Evolutionary conservation across 2,329 filamentous ascomycete species (phyloP), one percentile per base, ranked within the genome.

Genomic region (Fusarium setosum): DNA sequence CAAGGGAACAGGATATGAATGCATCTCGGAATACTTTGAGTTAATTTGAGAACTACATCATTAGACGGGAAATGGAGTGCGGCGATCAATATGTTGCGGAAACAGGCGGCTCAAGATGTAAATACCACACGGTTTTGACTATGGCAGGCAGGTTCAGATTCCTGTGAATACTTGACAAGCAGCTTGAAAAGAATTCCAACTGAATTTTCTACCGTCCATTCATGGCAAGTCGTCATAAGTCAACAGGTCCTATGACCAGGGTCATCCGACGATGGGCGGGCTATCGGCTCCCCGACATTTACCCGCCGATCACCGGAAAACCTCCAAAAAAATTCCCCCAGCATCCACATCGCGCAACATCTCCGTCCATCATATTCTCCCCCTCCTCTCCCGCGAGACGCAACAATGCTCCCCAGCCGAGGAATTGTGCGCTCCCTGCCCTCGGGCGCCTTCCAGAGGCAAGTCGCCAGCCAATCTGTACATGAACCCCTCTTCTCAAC

Each of bases 321-420:
- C 59, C 55, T 57, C 56, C 45, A 78, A 79, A 77, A 47, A 74
- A 71, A 56, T 66, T 52, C 52, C 59, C 45, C 18, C 41, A 63
- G 58, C 53, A 50, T 51, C 65, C 55, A 44, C 70, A 60, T 59
- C 67, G 40, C 31, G 50, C 38, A 65, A 44, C 32, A 49, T 40
- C 42, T 54, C 50, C 42, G 58, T 41, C 59, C 66, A 64, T 59
- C 59, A 57, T 58, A 71, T 61, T n/a, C n/a, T n/a, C n/a, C 51
- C 55, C 50, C 65, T 49, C 32, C 38, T 50, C 56, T 50, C 56
- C 64, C 61, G 71, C 65, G 53, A 57, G n/a, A 61, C 71, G 72
- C 66, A 75, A 76, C 68, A 59, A 83, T 83, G 81, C 76, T 83
- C 72, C 79, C 80, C 57, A 81, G 80, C 63, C 79, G 80, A 79